Evolutionary conservation across 192 early-diverging fungal species (phyloP), one percentile per base, ranked within the genome.

Genomic region (Coemansia guatemalensis): DNA sequence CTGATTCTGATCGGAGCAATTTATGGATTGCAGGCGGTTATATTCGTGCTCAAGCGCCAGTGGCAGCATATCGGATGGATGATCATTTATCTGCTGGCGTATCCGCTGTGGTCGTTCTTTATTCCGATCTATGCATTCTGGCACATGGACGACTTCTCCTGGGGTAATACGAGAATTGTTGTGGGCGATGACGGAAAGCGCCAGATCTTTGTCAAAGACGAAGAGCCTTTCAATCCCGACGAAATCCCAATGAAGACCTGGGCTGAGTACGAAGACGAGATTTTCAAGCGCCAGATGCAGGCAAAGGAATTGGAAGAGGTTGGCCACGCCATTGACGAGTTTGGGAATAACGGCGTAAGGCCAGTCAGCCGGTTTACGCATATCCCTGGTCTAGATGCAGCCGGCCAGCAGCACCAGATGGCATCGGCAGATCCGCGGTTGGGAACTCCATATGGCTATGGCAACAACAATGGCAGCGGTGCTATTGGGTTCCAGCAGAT

Each of bases 61-160:
- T 89, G 88, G 88, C 88, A 89, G 58, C 87, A 91, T 50, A 84
- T 91, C 57, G 89, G 89, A 2, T 90, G 90, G 90, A 92, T 92
- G 90, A 67, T 89, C 35, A 89, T 92, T 49, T 98, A 98, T 73
- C 82, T 98, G 17, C 70, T 96, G 1, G 92, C 91, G 6, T 91
- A 94, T 48, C 95, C 96, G 8, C 70, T 97, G n/a, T 98, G 92
- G 69, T 91, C 89, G 14, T 92, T 93, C 65, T 90, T 92, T 70
- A 87, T 98, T 48, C 96, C 96, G 0, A 66, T 98, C 44, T 98
- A 98, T 67, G 85, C 95, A 1, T 97, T 98, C 87, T 96, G 94
- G 95, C 94, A 98, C 81, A 94, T 96, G 86, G 95, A 98, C 65
- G 95, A 98, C 68, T 98, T 98, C 70, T 93, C 92, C 3, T 98